These are phyloP conservation scores for Rhodosporidiobolus odoratus DNA, from an alignment of 768 basidiomycete genomes.

Conservation along the genomic window DNA sequence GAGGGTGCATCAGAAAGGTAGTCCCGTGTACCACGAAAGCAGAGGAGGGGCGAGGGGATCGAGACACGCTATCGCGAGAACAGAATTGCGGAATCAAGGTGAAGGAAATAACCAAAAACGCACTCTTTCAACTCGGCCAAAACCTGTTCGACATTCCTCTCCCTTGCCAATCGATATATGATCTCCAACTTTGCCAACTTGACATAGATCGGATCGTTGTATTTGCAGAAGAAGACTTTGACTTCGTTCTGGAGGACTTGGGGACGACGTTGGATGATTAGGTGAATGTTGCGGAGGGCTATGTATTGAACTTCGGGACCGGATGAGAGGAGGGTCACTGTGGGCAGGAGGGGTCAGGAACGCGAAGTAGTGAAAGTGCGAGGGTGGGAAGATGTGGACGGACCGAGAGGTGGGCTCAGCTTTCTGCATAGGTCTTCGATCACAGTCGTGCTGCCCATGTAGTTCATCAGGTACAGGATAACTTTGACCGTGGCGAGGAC, in stretches of 20 bases:
- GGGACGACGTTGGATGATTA: conserved; percentile 93
- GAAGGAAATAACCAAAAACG: conserved; percentile 40
- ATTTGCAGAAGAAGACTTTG: conserved; percentile 99
- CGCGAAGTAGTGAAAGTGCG: neutral
- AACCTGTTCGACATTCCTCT: conserved; percentile 87
- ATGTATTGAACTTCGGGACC: conserved; percentile 99
- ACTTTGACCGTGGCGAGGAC: conserved; percentile 97
- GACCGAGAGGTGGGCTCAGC: conserved; percentile 96
- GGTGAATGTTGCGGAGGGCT: conserved; percentile 86
- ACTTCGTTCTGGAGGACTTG: conserved; percentile 92
- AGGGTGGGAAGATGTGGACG: conserved; percentile 16
- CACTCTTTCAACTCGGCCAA: conserved; percentile 92
- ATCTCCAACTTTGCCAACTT: conserved; percentile 97
- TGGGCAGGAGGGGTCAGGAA: neutral
- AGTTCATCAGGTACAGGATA: conserved; percentile 94
- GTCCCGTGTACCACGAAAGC: no score
- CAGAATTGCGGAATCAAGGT: neutral
- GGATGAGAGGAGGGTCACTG: conserved; percentile 90
- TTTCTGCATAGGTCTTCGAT: conserved; percentile 91
- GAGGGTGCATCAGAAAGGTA: no score
- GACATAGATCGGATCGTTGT: conserved; percentile 98
- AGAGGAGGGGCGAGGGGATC: neutral
- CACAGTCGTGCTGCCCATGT: conserved; percentile 82
- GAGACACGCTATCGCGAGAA: no score
- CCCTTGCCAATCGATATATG: conserved; percentile 94